phyloP scores from a whole-genome alignment of 192 early-diverging fungal genomes.

The Linnemannia schmuckeri region DNA sequence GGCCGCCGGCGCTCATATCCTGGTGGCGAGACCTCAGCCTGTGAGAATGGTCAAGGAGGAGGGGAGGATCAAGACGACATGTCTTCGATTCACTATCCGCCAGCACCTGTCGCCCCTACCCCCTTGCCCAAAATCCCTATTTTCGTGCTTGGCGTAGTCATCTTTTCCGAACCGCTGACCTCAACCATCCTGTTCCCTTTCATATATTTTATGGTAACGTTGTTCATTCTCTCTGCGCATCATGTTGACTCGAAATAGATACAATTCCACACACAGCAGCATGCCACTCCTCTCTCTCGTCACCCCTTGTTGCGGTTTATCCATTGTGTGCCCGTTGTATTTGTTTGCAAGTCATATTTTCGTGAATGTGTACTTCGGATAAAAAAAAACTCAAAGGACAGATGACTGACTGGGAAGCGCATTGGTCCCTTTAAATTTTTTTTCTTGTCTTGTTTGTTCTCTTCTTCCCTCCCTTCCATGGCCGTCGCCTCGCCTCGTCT shows the following conservation, averaged over 20 bases:
- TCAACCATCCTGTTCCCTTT: slow-evolving; percentile 85
- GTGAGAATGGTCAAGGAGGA: background rate
- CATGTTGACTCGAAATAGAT: slow-evolving; percentile 21
- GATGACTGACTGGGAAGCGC: background rate
- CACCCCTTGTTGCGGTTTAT: background rate
- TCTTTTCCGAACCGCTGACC: slow-evolving; percentile 78
- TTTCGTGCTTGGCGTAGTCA: slow-evolving; percentile 55
- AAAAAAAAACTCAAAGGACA: background rate
- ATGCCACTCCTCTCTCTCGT: background rate
- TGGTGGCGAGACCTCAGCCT: background rate
- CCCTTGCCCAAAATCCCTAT: slow-evolving; percentile 53
- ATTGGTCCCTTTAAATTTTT: slow-evolving; percentile 2
- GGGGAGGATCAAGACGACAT: slow-evolving; percentile 13
- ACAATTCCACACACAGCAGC: background rate
- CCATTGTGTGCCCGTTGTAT: background rate
- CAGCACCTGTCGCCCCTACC: slow-evolving; percentile 24
- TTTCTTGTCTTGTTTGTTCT: background rate
- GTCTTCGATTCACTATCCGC: slow-evolving; percentile 1
- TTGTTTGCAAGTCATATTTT: background rate
- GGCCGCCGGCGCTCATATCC: background rate
- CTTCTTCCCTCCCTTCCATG: background rate
- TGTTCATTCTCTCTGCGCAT: background rate
- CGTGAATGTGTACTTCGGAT: background rate
- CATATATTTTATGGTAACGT: slow-evolving; percentile 83
- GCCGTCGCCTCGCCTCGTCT: background rate